These are phyloP conservation scores for Chimonanthus praecox DNA, from an alignment of 164 flowering plant species.

Conservation along the genomic window DNA sequence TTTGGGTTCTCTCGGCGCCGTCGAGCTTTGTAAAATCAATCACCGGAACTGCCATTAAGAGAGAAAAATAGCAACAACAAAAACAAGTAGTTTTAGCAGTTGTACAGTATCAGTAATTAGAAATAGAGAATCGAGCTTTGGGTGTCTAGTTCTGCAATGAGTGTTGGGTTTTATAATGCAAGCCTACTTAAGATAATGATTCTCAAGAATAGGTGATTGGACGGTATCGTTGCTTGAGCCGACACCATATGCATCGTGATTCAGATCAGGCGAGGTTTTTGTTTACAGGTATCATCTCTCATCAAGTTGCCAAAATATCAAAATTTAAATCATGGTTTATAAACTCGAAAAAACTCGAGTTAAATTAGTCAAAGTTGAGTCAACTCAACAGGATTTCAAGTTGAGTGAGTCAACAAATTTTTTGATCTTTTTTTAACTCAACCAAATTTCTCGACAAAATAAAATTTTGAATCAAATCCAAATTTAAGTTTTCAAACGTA, in stretches of 20 bases:
- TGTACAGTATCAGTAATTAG: not conserved
- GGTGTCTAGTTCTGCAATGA: not conserved
- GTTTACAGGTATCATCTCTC: not conserved
- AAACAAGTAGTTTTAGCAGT: not conserved
- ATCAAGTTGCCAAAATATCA: no score
- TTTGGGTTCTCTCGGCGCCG: constrained; percentile 57
- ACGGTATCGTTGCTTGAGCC: constrained; percentile 4
- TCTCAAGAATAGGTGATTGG: constrained; percentile 7
- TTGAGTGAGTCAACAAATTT: no score
- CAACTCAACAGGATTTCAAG: no score
- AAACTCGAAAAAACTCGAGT: no score
- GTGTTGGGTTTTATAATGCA: not conserved
- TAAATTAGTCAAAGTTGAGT: no score
- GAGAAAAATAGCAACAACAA: no score
- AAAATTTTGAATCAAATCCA: no score
- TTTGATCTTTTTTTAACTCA: no score
- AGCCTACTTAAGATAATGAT: not conserved
- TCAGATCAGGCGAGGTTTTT: not conserved
- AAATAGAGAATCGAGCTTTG: not conserved
- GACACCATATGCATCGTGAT: not conserved
- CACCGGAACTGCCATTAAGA: constrained; percentile 71
- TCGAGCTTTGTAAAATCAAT: constrained; percentile 78
- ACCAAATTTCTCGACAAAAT: no score
- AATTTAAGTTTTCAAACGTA: no score
- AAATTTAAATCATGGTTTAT: no score